phyloP scores from a whole-genome alignment of 495 filamentous ascomycete species.

The Penicillium crystallinum region DNA sequence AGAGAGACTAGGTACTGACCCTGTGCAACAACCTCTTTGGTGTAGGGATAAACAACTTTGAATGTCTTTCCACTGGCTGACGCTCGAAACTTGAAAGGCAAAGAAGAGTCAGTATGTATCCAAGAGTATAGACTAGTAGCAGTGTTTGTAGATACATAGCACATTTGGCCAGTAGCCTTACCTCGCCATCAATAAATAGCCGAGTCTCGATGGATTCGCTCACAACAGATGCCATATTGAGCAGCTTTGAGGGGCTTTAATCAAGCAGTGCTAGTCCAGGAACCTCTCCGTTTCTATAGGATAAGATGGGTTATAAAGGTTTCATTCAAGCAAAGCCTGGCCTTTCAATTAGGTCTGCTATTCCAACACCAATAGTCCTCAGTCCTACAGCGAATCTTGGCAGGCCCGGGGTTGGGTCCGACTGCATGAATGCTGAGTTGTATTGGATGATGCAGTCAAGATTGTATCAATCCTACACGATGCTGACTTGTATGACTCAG shows the following conservation, averaged over 20 bases:
- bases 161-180: too few species aligned
- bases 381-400: neutral
- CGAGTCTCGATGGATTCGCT: conserved; percentile 28
- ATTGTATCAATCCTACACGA: neutral
- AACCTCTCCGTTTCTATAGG: neutral
- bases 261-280: neutral
- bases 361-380: neutral
- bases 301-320: neutral
- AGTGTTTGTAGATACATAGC: neutral
- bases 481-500: neutral
- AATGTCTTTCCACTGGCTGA: conserved; percentile 43
- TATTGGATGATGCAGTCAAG: neutral
- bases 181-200: conserved; percentile 48
- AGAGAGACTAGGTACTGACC: conserved; percentile 14
- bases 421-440: neutral
- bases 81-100: conserved; percentile 36
- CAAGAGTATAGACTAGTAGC: neutral
- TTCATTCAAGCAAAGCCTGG: neutral
- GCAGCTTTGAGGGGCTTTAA: neutral
- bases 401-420: neutral
- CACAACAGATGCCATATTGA: conserved; percentile 11
- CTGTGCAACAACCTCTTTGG: conserved; percentile 38
- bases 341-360: neutral
- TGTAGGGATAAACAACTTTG: conserved; percentile 40
- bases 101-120: neutral